Percentiles rank a stretch among this genome's conserved stretches.
These are phyloP conservation scores for Paramecium pentaurelia DNA, from an alignment of 73 alveolate species.

Conservation along the genomic window DNA sequence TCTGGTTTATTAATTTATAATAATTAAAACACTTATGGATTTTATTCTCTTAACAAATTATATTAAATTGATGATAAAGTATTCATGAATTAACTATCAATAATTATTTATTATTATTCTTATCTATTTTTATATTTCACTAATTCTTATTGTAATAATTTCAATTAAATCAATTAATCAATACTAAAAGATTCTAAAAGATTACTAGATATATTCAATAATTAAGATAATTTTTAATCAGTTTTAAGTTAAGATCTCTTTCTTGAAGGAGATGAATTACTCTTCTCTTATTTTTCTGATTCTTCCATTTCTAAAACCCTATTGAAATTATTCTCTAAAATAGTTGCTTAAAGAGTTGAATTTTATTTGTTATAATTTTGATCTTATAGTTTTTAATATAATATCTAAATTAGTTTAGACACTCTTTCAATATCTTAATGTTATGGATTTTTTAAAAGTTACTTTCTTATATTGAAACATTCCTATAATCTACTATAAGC, in stretches of 20 bases:
- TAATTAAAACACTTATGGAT: background rate
- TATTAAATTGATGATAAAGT: background rate
- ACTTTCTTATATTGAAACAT: background rate
- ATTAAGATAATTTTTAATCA: background rate
- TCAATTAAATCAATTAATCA: slow-evolving; percentile 16
- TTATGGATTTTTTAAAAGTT: background rate
- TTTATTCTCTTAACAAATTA: background rate
- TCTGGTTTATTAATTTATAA: background rate
- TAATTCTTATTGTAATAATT: background rate
- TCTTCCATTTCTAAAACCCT: background rate
- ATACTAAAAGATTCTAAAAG: slow-evolving; percentile 6
- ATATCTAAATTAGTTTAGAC: background rate
- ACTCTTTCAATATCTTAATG: slow-evolving; percentile 24
- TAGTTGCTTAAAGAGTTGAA: background rate
- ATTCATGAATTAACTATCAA: slow-evolving; percentile 11
- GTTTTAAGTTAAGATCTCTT: background rate
- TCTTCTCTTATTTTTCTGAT: background rate
- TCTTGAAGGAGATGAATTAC: background rate
- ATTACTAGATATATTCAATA: background rate
- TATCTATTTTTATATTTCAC: background rate
- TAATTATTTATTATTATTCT: background rate
- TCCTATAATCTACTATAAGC: slow-evolving; percentile 6
- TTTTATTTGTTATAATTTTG: background rate
- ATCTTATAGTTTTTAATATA: background rate
- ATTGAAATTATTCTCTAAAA: background rate